Evolutionary conservation across 202 grass and related monocot genomes (phyloP).

Genomic region (Schoenoplectus triqueter): DNA sequence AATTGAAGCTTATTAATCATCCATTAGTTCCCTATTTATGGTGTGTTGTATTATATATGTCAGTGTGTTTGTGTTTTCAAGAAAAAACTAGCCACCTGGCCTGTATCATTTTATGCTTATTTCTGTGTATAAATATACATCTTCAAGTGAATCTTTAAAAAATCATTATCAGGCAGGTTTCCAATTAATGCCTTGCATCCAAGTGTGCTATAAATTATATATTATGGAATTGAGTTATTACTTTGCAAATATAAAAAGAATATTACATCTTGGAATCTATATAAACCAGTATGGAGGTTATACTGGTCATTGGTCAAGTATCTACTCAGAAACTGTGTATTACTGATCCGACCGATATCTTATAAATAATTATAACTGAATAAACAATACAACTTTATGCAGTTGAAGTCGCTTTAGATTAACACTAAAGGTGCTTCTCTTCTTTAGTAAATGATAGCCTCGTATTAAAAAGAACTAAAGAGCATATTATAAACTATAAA

Average conservation of each 20-base stretch:
- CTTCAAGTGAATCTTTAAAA: background rate
- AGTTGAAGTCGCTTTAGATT: background rate
- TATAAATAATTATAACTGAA: background rate
- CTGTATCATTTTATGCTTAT: background rate
- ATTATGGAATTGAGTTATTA: background rate
- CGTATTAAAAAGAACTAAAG: no score
- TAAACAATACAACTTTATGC: background rate
- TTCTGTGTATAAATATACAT: constrained; percentile 8
- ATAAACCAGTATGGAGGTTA: background rate
- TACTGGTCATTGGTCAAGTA: background rate
- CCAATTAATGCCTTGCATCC: background rate
- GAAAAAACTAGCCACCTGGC: background rate
- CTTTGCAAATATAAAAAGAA: background rate
- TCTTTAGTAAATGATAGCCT: background rate
- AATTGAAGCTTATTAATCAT: constrained; percentile 40
- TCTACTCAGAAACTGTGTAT: no score
- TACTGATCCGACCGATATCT: background rate
- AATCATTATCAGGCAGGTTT: no score
- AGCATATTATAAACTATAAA: no score
- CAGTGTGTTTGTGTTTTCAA: background rate
- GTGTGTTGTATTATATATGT: background rate
- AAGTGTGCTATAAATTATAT: constrained; percentile 5
- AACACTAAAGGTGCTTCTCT: background rate
- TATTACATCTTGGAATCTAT: background rate
- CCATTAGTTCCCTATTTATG: background rate